Evolutionary conservation across 2,329 filamentous ascomycete species (phyloP), one percentile per base, ranked within the genome.

Genomic region (Fusarium albosuccineum): DNA sequence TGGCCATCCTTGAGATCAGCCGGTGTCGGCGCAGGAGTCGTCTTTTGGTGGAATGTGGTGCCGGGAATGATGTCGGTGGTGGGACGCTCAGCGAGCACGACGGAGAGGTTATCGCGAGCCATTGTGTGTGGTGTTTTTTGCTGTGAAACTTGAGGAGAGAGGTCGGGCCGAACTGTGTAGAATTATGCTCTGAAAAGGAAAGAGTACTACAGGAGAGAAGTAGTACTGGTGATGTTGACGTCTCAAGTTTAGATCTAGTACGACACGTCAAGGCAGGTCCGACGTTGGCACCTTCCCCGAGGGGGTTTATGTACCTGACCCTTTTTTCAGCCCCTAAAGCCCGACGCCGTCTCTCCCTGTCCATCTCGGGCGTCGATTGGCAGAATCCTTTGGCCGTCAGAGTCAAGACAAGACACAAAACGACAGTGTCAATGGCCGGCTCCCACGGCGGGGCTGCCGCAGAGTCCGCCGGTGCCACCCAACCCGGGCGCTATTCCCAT

Each of bases 31-130:
- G 86, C 81, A 2, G 85, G 81, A 1, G 81, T 78, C 46, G 80
- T 81, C 71, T 87, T 83, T 36, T 84, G 72, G 39, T 78, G 79
- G 78, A 93, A 92, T 13, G 91, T 92, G 75, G 87, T 78, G 61
- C 89, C 89, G 3, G 88, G 87, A 57, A 92, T 76, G 76, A 93
- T 89, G 62, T 83, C 78, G 54, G 77, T 82, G 55, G 78, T 83
- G 9, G 91, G 91, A 50, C 91, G 84, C 78, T 92, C 84, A 53
- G 87, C 88, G 60, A 93, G 86, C 64, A 87, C 82, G 64, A 91
- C 80, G 40, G 82, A 82, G 45, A 80, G 76, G 75, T 83, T 85
- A 17, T 83, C 76, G 49, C 76, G 77, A 42, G 77, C 71, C 82
- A 85, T 85, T 41, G n/a, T 45, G 33, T 22, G 17, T 22, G 4